Conservation (phyloP, 2,329 filamentous ascomycete genomes). For the Pleoardoris graminearum region DNA sequence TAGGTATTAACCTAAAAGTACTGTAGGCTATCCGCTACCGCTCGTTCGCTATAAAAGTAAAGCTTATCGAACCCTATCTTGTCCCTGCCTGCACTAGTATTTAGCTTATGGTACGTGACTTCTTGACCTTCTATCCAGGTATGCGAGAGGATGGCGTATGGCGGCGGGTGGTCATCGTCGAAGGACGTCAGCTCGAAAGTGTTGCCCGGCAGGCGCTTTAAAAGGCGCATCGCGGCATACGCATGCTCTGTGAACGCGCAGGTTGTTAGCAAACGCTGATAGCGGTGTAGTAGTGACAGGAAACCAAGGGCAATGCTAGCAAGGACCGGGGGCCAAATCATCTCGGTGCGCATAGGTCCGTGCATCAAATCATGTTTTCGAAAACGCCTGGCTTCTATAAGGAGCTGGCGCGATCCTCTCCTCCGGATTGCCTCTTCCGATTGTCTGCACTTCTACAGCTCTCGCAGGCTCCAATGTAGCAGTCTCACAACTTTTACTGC, state of each 20-base stretch:
- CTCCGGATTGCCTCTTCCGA: background rate
- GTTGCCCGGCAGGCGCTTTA: background rate
- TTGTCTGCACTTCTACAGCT: background rate
- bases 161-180: constrained; percentile 7
- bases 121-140: constrained; percentile 32
- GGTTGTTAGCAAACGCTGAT: constrained; percentile 1
- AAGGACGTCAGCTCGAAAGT: constrained; percentile 1
- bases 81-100: background rate
- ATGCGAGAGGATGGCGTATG: constrained; percentile 39
- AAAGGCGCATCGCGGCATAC: constrained; percentile 1
- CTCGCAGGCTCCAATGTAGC: background rate
- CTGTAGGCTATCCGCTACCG: background rate
- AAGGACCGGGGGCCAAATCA: background rate
- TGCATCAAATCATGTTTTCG: too few species aligned
- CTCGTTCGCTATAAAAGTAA: background rate
- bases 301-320: too few species aligned
- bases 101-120: constrained; percentile 26
- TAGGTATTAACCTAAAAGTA: background rate
- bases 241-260: constrained; percentile 1
- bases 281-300: constrained; percentile 4
- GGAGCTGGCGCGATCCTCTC: background rate
- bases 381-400: background rate
- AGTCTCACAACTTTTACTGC: background rate
- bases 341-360: background rate
- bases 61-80: background rate